Percentiles rank a stretch among this genome's conserved stretches.
Conservation (phyloP, 139 green algal species). For the Desmodesmus armatus region DNA sequence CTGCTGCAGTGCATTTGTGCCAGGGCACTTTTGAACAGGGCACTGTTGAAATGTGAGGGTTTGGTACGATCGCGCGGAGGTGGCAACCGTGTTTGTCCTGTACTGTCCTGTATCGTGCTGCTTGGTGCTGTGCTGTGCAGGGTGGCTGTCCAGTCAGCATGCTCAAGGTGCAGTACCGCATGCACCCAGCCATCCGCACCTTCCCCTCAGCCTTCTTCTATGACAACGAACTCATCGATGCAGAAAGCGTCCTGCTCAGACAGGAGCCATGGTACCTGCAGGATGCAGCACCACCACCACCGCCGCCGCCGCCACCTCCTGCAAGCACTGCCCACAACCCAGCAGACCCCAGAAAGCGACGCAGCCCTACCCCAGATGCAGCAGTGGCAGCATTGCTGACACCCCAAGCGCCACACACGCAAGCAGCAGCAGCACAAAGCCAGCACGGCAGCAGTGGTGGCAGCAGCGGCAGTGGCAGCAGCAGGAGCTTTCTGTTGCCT, state of each 20-base stretch:
- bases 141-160: constrained; percentile 58
- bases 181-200: constrained; percentile 89
- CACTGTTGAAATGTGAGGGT: background rate
- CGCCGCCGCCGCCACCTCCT: background rate
- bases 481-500: constrained; percentile 76
- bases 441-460: constrained; percentile 45
- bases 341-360: background rate
- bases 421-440: background rate
- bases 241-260: constrained; percentile 31
- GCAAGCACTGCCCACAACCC: background rate
- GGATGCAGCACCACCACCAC: background rate
- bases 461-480: constrained; percentile 47
- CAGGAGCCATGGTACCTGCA: constrained; percentile 54
- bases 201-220: constrained; percentile 93
- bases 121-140: constrained; percentile 22
- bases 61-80: background rate
- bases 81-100: background rate
- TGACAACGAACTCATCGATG: constrained; percentile 55
- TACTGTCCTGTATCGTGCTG: background rate
- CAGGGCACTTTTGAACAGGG: background rate
- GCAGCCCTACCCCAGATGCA: background rate
- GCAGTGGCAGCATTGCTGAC: background rate
- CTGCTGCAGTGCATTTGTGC: too few species aligned
- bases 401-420: too few species aligned
- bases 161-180: constrained; percentile 90